Base-by-base conservation (phyloP, 2,329 filamentous ascomycete genomes). In the Chaetothyriales sp. region DNA sequence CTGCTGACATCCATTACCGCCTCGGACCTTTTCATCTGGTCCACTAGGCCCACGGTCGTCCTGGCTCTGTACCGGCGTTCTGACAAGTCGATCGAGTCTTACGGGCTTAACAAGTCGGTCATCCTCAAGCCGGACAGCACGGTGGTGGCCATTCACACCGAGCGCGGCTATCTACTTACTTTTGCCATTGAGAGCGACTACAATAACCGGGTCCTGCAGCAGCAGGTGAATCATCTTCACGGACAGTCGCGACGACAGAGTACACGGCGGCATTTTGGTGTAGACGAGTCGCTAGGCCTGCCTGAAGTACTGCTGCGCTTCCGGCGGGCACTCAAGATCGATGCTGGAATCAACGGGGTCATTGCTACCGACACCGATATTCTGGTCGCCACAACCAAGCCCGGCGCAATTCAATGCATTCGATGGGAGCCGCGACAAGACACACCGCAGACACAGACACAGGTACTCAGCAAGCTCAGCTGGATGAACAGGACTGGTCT, bases 271-370 rank as follows among this genome's bases (percentile, higher is more conserved):
- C 66, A 69, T 28, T 79, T 84, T 66, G 86, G 86, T 0, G 79
- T 84, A 1, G 89, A 89, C 32, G 92, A 95, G 65, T 85, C 85
- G 8, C 77, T 77, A 47, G 86, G 86, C 2, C 81, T 95, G 48
- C 79, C 80, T 49, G 92, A 98, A 67, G 80, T 94, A 51, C 94
- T 84, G 60, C 76, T 98, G 47, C 84, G 87, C 9, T 98, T 98
- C 67, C 80, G 90, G 51, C 95, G 95, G 85, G 90, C 95, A 12
- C 96, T 98, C 63, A 93, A 94, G 64, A 87, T 98, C 18, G 92
- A 98, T 67, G 92, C 92, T 2, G 92, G 92, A 2, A 95, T 98
- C 60, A 81, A 82, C 59, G 86, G 82, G 61, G 87, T 86, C 9
- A 70, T 96, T 50, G 90, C 92, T 2, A 75, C 96, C 19, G 92